Base-by-base conservation (phyloP, 768 basidiomycete species). In the Xerocomellus dryophilus region DNA sequence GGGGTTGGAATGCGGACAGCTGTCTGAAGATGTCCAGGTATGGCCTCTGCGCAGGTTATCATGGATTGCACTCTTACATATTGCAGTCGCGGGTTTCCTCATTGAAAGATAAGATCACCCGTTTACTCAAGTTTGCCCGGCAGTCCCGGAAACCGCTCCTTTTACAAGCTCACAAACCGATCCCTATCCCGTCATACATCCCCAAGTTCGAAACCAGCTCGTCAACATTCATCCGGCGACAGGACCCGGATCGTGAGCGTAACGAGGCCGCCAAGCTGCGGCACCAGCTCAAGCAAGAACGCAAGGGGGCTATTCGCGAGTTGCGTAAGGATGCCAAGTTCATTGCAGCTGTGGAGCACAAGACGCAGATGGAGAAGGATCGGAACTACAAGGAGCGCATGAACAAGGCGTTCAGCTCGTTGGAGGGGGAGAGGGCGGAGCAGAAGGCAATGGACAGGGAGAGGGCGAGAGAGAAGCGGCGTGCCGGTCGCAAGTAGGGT, bases 291-390 rank as follows among this genome's bases (percentile, higher is more conserved):
- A 95, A 95, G 74, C 88, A 98, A 74, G 97, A 98, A 77, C 78
- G 82, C 66, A 98, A 98, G 78, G 95, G 97, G 41, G 97, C 97
- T 5, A 93, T 99, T 57, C 79, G 96, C 43, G 97, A 99, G 68
- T 77, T 99, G 49, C 84, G 97, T 56, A 98, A 98, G 77, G 97
- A 99, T 67, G 86, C 93, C 57, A 80, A 82, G 60, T 99, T 98
- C 82, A 76, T 99, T 72, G 93, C 96, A 10, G 78, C 78, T 27
- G 93, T 95, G 66, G 85, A 93, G 63, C 86, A 91, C 65, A 83
- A 86, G 73, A 84, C 86, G 66, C 88, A 92, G 73, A 74, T 77
- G 69, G 88, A 89, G 75, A 95, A 93, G 78, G 96, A 98, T 64
- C 75, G 64, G 58, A 73, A 72, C 27, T 98, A 99, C 71, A 84